Evolutionary conservation across 768 basidiomycete species (phyloP).

Genomic region (Suillus plorans): DNA sequence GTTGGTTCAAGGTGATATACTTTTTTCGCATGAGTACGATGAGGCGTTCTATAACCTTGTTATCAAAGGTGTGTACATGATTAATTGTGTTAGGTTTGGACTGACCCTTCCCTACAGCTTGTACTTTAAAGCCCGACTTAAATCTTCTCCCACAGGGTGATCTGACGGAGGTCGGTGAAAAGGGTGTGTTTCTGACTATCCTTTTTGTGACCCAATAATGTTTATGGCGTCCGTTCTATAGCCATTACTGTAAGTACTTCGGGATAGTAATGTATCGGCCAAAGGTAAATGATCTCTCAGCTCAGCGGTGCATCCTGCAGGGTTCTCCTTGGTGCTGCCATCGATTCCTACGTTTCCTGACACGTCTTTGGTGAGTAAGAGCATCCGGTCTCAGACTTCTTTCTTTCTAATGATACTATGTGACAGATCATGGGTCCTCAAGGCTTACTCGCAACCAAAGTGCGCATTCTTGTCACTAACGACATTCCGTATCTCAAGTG

Average conservation of each 20-base stretch:
- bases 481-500: conserved; percentile 79
- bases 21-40: conserved; percentile 89
- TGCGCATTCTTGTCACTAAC: conserved; percentile 85
- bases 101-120: conserved; percentile 46
- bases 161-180: conserved; percentile 82
- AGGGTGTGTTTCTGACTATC: conserved; percentile 43
- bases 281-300: conserved; percentile 33
- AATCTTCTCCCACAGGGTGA: conserved; percentile 80
- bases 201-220: neutral
- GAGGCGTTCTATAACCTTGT: conserved; percentile 81
- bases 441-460: conserved; percentile 80
- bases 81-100: neutral
- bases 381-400: neutral
- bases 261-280: conserved; percentile 7
- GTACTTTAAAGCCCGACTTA: conserved; percentile 82
- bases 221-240: conserved; percentile 14
- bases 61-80: conserved; percentile 56
- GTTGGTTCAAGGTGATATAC: conserved; percentile 85
- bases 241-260: conserved; percentile 54
- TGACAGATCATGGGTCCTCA: conserved; percentile 77
- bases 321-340: conserved; percentile 82
- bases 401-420: neutral
- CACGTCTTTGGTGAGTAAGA: conserved; percentile 68
- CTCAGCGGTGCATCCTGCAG: conserved; percentile 58
- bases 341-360: conserved; percentile 84